Evolutionary conservation across 2,329 filamentous ascomycete species (phyloP), one percentile per base, ranked within the genome.

Genomic region (Pezicula neosporulosa): DNA sequence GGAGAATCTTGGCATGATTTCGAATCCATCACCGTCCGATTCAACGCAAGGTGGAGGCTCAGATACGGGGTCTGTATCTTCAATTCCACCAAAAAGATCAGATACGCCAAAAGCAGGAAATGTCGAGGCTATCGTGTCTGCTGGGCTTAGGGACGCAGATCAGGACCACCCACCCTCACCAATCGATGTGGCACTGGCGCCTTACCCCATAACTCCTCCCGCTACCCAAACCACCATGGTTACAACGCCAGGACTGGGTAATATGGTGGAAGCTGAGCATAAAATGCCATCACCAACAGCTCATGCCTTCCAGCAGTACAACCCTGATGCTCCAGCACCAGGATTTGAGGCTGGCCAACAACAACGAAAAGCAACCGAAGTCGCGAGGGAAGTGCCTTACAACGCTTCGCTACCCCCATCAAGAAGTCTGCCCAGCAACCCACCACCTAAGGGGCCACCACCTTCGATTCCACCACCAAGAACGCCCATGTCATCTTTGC

Each of bases 161-260:
- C 48, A 55, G 8, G 60, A 60, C 24, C 49, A 57, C n/a, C 54
- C 54, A 55, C 72, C 76, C 47, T 85, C 82, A 3, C 81, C 83
- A n/a, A 73, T 84, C 43, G 77, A 84, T 46, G 71, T 83, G 50
- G 67, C 74, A 12, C 68, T 85, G 62, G 81, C 82, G 15, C 82
- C 82, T 0, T 86, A 86, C 64, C 82, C 83, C 3, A 82, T 85
- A 44, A 86, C 83, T 9, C 82, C 83, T 41, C 82, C 83, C 1
- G 78, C 81, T 2, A 77, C 83, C 10, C 47, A 54, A 27, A 28
- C 21, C 12, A 44, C 27, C 27, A 30, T n/a, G 36, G 15, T n/a
- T 9, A 16, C 46, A 10, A 30, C 47, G 6, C 49, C 54, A 6
- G 19, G 27, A 16, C 49, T 65, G 24, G 49, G 52, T 30, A 65